Evolutionary conservation across 371 early-diverging fungal species (phyloP), one percentile per base, ranked within the genome.

Genomic region (Mortierella sp.): DNA sequence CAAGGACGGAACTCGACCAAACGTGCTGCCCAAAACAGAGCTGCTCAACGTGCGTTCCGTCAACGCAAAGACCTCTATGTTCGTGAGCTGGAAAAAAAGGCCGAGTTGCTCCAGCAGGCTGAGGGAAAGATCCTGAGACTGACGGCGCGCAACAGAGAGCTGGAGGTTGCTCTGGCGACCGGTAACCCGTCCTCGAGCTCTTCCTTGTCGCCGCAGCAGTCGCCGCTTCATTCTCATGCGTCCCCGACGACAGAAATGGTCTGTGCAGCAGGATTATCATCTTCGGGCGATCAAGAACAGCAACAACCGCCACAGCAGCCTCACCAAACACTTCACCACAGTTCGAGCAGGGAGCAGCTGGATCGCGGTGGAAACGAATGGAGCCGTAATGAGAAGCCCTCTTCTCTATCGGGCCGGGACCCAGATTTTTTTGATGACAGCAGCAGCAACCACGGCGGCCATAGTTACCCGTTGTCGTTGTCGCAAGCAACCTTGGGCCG

Each of bases 51-150:
- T 40, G 94, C 95, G 1, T 95, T 95, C 81, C 91, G 96, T 13
- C 94, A 94, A 83, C 90, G 96, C 5, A 96, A 95, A 72, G 91
- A 94, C 80, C 91, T 90, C n/a, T 93, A 95, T 76, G 93, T 95
- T 76, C 90, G 90, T 43, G 95, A 94, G 34, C 91, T 95, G 1
- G 95, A 96, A 75, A 78, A 82, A 4, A 93, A 92, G 77, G 91
- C 91, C 5, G 86, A 87, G 54, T n/a, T 79, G 24, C 80, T 90
- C 81, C 87, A 89, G 64, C 83, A 83, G 19, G 90, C 91, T 72
- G 89, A 91, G 40, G 88, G 89, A 16, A 89, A 90, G 80, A 87
- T 92, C 78, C 80, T 89, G 67, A 74, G 77, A 44, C 69, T 91
- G 37, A 76, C 87, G 9, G 80, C 82, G n/a, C 88, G 90, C 70